Evolutionary conservation across 805 yeast species (phyloP), one percentile per base, ranked within the genome.

Genomic region (Lipomyces japonicus): DNA sequence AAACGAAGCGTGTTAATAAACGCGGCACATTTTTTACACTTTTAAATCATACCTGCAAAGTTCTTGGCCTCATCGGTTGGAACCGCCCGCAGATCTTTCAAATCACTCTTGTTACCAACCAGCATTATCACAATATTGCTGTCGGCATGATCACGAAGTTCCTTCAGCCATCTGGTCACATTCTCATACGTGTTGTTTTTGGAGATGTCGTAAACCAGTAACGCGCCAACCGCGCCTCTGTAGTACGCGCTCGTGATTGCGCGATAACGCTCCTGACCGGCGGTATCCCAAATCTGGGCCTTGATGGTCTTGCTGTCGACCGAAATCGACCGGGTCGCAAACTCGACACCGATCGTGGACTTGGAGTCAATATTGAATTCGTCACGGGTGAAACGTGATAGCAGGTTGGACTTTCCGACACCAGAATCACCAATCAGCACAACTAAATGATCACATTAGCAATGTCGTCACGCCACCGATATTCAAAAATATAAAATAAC

Each of bases 271-370:
- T 91, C 98, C 74, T 91, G 98, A 55, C 98, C 98, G 1, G 98
- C 98, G 32, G 98, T 91, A 70, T 91, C 98, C 98, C 98, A 91
- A 67, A 91, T 91, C 75, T 91, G 98, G 63, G 95, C 81, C 72
- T 91, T 91, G 69, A 91, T 90, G 53, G 95, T 88, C 74, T 91
- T 93, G 60, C 95, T 96, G 66, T 93, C 97, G 52, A 93, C 78
- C 63, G 86, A 95, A 49, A 93, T 81, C 2, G 97, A 90, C 68
- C 97, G 79, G 21, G 97, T 93, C 39, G 97, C 97, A 73, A 91
- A 91, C 70, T 93, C 98, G 44, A 93, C 98, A 42, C 98, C 98
- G 65, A 91, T 91, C 24, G 98, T 91, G 46, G 95, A 85, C 69
- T 93, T 82, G 16, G 93, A 82, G 68, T 93, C 97, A 58, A 90